Percentiles rank a stretch among this genome's conserved stretches.
Evolutionary conservation across 2,329 filamentous ascomycete species (phyloP).

Genomic region (Orbilia oligospora): DNA sequence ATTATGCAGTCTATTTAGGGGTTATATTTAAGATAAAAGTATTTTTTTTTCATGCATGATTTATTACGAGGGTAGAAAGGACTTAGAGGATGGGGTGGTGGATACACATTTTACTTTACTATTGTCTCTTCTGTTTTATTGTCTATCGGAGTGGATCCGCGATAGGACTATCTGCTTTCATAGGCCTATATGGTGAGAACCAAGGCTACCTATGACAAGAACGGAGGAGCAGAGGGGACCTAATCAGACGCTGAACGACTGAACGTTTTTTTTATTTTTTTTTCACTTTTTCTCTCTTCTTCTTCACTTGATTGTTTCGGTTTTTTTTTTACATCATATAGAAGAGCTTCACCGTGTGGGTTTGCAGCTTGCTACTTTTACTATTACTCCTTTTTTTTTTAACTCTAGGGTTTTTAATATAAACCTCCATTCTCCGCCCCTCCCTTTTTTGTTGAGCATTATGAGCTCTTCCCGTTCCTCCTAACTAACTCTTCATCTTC

Average conservation of each 20-base stretch:
- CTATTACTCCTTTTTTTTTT: not conserved
- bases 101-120: not conserved
- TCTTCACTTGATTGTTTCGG: constrained; percentile 28
- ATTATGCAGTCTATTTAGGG: not conserved
- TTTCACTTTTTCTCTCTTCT: constrained; percentile 43
- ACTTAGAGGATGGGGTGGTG: constrained; percentile 59
- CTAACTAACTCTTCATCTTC: not conserved
- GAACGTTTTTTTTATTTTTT: constrained; percentile 34
- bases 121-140: not conserved
- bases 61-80: not conserved
- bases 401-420: constrained; percentile 14
- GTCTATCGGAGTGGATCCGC: not conserved
- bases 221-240: not conserved
- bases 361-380: not conserved
- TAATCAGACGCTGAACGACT: not conserved
- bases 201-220: not conserved
- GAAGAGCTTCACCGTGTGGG: constrained; percentile 41
- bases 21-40: constrained; percentile 20
- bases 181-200: not conserved
- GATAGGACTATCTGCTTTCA: not conserved
- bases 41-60: constrained; percentile 10
- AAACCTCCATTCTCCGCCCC: constrained; percentile 1
- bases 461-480: not conserved
- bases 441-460: not conserved
- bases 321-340: constrained; percentile 49